Evolutionary conservation across 345 rosid species (phyloP), one percentile per base, ranked within the genome.

Genomic region (Rhodomyrtus tomentosa): DNA sequence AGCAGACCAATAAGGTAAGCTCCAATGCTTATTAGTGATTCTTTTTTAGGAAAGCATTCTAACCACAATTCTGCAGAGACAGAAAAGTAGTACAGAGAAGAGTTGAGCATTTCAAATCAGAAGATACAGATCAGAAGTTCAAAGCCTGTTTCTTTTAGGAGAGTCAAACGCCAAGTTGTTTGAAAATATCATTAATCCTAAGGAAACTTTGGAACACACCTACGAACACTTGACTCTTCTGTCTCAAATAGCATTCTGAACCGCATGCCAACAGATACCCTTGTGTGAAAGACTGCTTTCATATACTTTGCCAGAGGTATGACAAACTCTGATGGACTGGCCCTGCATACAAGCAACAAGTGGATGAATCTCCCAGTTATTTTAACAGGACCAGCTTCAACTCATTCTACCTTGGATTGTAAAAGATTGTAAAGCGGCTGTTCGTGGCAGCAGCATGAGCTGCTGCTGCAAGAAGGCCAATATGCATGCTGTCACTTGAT

Each of bases 231-330:
- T 68, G 94, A 92, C 86, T 92, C 94, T 86, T 92, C 94, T 0
- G 93, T 92, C 88, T 92, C 94, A 87, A 92, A 92, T 45, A 91
- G 90, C 94, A 92, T 92, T 84, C 94, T 88, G 86, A 92, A 92
- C 50, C 93, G 90, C 94, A 92, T 92, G 55, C 94, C 94, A 45
- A 90, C 91, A 54, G 94, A 92, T 80, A 91, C 91, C 13, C 91
- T 91, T 5, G 89, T 91, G 89, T 90, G 91, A 83, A 88, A 89
- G 79, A 89, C 92, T 29, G 93, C 91, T 85, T 91, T 92, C 42
- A 89, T 86, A 84, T 89, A 92, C 84, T 92, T 91, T 45, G 91
- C 91, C 83, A 92, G 82, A 32, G 93, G 91, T 56, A 92, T 90
- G 81, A 92, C 92, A 88, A 92, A 92, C 80, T 90, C 93, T 36